These are phyloP conservation scores for Pseudevernia furfuracea DNA, from an alignment of 495 filamentous ascomycete genomes.

Conservation along the genomic window DNA sequence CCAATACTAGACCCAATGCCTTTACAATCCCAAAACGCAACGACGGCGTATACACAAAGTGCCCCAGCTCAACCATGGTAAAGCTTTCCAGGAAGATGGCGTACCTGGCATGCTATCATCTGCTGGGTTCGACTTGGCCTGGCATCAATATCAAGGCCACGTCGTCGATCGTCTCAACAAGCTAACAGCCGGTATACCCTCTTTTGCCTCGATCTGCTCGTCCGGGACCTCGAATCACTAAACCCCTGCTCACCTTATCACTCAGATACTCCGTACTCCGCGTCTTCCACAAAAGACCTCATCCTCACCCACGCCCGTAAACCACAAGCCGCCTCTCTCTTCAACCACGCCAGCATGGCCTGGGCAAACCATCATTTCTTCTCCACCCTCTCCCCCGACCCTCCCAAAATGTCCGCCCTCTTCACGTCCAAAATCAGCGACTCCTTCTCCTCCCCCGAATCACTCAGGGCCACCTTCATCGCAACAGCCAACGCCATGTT, in stretches of 20 bases:
- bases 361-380: slow-evolving; percentile 98
- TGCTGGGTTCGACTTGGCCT: slow-evolving; percentile 62
- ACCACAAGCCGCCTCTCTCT: slow-evolving; percentile 63
- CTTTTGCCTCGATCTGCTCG: background rate
- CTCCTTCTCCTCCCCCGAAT: slow-evolving; percentile 73
- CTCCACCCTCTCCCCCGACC: slow-evolving; percentile 47
- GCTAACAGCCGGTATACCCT: slow-evolving; percentile 57
- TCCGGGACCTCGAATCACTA: background rate
- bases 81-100: slow-evolving; percentile 47
- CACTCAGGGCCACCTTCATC: slow-evolving; percentile 69
- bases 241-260: background rate
- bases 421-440: slow-evolving; percentile 45
- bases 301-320: slow-evolving; percentile 70
- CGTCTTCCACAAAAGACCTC: slow-evolving; percentile 55
- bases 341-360: slow-evolving; percentile 94
- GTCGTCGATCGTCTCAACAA: slow-evolving; percentile 68
- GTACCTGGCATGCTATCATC: slow-evolving; percentile 60
- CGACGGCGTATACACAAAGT: slow-evolving; percentile 45
- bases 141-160: slow-evolving; percentile 70
- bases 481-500: slow-evolving; percentile 86
- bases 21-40: slow-evolving; percentile 24
- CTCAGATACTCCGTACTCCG: slow-evolving; percentile 51
- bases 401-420: slow-evolving; percentile 44
- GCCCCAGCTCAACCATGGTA: slow-evolving; percentile 51
- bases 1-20: slow-evolving; percentile 17